Base-by-base conservation (phyloP, 2,329 filamentous ascomycete genomes). In the Calcarisporium arbuscula region DNA sequence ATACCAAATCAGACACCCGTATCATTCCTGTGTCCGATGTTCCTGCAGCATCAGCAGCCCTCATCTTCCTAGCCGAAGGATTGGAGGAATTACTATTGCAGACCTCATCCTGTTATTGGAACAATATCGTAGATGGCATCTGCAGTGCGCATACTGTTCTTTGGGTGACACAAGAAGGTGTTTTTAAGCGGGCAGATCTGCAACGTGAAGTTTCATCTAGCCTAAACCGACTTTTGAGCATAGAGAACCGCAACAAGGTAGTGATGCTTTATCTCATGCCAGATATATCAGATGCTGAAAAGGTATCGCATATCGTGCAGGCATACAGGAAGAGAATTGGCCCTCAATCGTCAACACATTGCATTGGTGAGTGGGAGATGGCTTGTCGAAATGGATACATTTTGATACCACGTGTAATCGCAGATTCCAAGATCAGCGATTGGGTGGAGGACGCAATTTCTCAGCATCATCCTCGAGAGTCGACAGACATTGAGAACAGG, bases 311-410 rank as follows among this genome's bases (percentile, higher is more conserved):
- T 4, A 36, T 36, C 10, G 14, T 32, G 16, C 33, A 32, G 10
- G 22, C 26, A 9, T 39, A 39, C 22, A 34, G 32, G 19, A 39
- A 36, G 12, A 28, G 32, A 12, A 16, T 39, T 17, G 33, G 37
- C 2, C 32, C 37, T 10, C 10, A 22, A 15, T 29, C 33, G 19
- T 39, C 37, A 10, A 32, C 37, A 5, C 32, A 39, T 26, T 36
- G 29, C 12, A 15, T 34, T 17, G 23, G 22, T 6, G 37, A 39
- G 10, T 39, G 37, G 37, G 37, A 39, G 25, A 30, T 39, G 35
- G 33, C 37, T 14, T 12, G 32, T 8, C 35, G 23, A 11, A 26
- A 36, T n/a, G 37, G 37, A 14, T 25, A 14, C 14, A 36, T 36
- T 9, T 23, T 36, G 19, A 28, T 39, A 16, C 37, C 37, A 6